These are phyloP conservation scores for Leishmania major DNA, from an alignment of 208 protist genomes.

Conservation along the genomic window DNA sequence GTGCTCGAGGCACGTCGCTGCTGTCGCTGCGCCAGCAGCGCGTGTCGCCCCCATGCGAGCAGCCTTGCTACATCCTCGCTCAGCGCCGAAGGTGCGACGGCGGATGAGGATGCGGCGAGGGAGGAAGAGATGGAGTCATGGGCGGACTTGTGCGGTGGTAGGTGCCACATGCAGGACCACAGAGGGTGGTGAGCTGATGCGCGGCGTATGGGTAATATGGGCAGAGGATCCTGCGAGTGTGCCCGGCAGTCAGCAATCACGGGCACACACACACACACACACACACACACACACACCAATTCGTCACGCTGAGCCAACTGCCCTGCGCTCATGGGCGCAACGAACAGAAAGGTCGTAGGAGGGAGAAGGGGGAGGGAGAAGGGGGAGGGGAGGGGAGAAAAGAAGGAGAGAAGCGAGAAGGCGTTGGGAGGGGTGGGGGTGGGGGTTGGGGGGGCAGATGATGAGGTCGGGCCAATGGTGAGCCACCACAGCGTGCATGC, in stretches of 20 bases:
- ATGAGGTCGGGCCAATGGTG: neutral
- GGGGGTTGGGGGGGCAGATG: neutral
- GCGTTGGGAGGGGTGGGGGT: too few relatives aligned
- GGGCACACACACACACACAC: neutral
- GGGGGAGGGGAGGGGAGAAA: too few relatives aligned
- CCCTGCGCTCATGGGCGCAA: neutral
- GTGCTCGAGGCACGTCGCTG: slow-evolving; percentile 7
- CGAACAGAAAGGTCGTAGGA: neutral
- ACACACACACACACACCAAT: neutral
- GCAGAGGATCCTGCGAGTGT: neutral
- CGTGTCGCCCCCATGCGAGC: slow-evolving; percentile 15
- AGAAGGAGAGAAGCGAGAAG: too few relatives aligned
- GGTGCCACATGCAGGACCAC: neutral
- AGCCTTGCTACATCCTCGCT: slow-evolving; percentile 29
- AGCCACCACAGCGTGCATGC: neutral
- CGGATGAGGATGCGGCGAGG: slow-evolving; percentile 14
- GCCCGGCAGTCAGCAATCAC: neutral
- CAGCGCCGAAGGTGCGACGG: neutral
- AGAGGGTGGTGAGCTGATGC: neutral
- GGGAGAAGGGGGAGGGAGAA: too few relatives aligned
- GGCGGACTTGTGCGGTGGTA: neutral
- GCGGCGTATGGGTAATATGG: neutral
- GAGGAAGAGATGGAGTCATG: slow-evolving; percentile 7
- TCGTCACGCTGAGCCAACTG: neutral
- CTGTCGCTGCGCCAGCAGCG: slow-evolving; percentile 17